Evolutionary conservation across 345 rosid genomes (phyloP).

Genomic region (Camelina laxa): DNA sequence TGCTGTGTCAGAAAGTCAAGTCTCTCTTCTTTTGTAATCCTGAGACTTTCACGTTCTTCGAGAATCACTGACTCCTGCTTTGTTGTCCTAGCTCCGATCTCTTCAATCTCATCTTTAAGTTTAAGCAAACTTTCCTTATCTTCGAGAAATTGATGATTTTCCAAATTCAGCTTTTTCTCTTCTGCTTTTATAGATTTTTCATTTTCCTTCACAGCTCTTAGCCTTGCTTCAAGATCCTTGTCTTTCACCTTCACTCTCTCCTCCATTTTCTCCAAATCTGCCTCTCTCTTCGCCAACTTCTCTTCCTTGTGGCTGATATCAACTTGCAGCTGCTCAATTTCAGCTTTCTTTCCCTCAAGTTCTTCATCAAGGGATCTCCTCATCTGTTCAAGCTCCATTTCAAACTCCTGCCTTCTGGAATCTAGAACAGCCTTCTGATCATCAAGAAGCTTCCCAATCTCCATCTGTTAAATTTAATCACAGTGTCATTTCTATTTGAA

Average conservation of each 20-base stretch:
- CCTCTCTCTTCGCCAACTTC: slow-evolving; percentile 60
- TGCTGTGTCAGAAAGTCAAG: slow-evolving; percentile 62
- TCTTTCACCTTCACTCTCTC: slow-evolving; percentile 76
- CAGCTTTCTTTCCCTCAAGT: slow-evolving; percentile 54
- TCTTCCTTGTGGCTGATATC: slow-evolving; percentile 63
- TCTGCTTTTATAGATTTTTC: slow-evolving; percentile 63
- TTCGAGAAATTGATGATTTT: slow-evolving; percentile 54
- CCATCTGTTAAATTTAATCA: slow-evolving; percentile 53
- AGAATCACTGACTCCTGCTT: slow-evolving; percentile 60
- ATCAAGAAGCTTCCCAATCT: slow-evolving; percentile 68
- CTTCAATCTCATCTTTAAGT: slow-evolving; percentile 71
- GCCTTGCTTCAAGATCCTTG: slow-evolving; percentile 64
- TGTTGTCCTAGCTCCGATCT: slow-evolving; percentile 59
- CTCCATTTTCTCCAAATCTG: slow-evolving; percentile 55
- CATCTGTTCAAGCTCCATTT: slow-evolving; percentile 59
- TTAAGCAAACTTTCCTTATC: slow-evolving; percentile 58
- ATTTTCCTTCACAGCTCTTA: slow-evolving; percentile 58
- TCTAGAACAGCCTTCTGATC: slow-evolving; percentile 61
- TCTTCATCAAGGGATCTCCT: slow-evolving; percentile 66
- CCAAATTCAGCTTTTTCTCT: slow-evolving; percentile 65
- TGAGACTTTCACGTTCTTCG: slow-evolving; percentile 64
- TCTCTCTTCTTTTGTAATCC: slow-evolving; percentile 66
- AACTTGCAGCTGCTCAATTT: slow-evolving; percentile 53
- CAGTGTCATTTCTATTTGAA: slow-evolving; percentile 6
- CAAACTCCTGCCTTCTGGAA: slow-evolving; percentile 60